Conservation (phyloP, 2,329 filamentous ascomycete genomes). For the Pseudogymnoascus sp. region DNA sequence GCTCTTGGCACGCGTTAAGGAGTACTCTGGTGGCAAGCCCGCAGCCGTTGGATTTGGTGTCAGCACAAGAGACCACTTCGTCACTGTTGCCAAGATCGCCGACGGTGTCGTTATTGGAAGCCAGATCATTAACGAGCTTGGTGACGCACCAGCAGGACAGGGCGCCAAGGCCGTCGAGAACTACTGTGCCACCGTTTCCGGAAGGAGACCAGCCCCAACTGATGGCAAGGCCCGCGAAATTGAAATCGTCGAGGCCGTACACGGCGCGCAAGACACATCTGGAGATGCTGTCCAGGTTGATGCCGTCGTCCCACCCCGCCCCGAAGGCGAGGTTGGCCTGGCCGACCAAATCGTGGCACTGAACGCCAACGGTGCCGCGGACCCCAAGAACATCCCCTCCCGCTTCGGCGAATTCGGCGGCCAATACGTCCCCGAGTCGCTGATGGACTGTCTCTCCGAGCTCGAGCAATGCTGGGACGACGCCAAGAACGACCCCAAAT, state of each 20-base stretch:
- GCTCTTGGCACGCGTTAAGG: slow-evolving; percentile 77
- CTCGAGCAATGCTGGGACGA: slow-evolving; percentile 86
- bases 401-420: slow-evolving; percentile 95
- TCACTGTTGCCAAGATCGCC: slow-evolving; percentile 73
- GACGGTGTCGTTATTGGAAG: slow-evolving; percentile 96
- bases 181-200: slow-evolving; percentile 72
- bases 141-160: slow-evolving; percentile 58
- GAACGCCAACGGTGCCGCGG: slow-evolving; percentile 43
- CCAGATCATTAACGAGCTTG: slow-evolving; percentile 80
- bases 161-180: slow-evolving; percentile 70
- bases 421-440: slow-evolving; percentile 92
- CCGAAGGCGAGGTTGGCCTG: slow-evolving; percentile 30
- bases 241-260: slow-evolving; percentile 61
- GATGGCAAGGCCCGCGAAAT: slow-evolving; percentile 51
- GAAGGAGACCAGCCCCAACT: slow-evolving; percentile 38
- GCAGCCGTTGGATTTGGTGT: slow-evolving; percentile 94
- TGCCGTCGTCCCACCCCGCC: slow-evolving; percentile 46
- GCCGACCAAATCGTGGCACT: slow-evolving; percentile 61
- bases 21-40: slow-evolving; percentile 83
- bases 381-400: slow-evolving; percentile 59
- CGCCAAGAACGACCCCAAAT: slow-evolving; percentile 77
- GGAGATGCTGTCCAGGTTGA: slow-evolving; percentile 59
- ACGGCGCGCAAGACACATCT: slow-evolving; percentile 51
- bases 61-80: slow-evolving; percentile 89
- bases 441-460: slow-evolving; percentile 93